Conservation (phyloP, 1,284 basidiomycete genomes). For the Neolentinus lepideus region DNA sequence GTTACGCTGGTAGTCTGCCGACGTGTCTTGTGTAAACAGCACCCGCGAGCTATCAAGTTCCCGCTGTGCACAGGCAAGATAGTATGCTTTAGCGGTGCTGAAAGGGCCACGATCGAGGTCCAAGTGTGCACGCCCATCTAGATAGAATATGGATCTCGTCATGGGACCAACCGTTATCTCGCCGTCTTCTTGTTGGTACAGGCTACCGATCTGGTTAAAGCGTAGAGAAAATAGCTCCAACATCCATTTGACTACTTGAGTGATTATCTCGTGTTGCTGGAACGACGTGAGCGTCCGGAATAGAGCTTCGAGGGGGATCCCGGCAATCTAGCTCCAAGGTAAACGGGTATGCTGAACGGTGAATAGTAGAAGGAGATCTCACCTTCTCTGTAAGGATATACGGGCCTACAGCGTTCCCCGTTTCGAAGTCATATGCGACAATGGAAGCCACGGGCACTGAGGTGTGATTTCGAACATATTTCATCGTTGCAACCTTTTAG, state of each 20-base stretch:
- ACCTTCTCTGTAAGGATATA: constrained; percentile 22
- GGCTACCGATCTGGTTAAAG: constrained; percentile 23
- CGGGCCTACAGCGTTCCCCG: constrained; percentile 12
- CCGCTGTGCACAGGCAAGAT: constrained; percentile 25
- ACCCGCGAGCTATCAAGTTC: constrained; percentile 24
- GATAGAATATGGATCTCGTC: constrained; percentile 19
- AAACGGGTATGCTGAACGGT: neutral
- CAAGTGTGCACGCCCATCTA: constrained; percentile 20
- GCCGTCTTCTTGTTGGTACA: constrained; percentile 11
- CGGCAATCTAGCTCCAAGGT: constrained; percentile 10
- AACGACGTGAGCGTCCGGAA: constrained; percentile 16
- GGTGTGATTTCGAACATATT: constrained; percentile 19
- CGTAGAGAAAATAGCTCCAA: constrained; percentile 19
- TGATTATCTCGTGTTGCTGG: constrained; percentile 20
- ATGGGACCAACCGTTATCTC: constrained; percentile 18
- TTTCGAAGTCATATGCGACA: constrained; percentile 13
- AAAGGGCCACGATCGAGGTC: constrained; percentile 25
- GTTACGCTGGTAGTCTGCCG: constrained; percentile 21
- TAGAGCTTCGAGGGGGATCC: constrained; percentile 19
- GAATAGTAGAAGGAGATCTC: neutral
- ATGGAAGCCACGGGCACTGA: constrained; percentile 20
- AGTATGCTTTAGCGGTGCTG: constrained; percentile 20
- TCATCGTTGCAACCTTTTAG: constrained; percentile 22
- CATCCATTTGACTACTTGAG: constrained; percentile 22
- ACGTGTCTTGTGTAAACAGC: constrained; percentile 23